phyloP scores from a whole-genome alignment of 306 rosid species.

The Cucurbita moschata region DNA sequence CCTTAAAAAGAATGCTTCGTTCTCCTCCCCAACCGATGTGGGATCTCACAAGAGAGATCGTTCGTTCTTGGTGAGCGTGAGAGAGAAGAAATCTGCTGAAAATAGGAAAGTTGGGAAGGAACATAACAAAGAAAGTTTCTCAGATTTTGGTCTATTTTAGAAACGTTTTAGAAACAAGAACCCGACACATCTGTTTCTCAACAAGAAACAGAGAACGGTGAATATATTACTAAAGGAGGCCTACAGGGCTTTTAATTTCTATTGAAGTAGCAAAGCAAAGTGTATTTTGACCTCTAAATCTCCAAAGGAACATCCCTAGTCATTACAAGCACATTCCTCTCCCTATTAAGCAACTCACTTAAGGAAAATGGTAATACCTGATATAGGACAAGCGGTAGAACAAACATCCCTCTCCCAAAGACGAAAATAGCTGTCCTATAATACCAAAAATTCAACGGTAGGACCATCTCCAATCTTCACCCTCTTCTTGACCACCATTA shows the following conservation, averaged over 20 bases:
- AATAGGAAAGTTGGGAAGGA: no score
- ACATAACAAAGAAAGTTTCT: no score
- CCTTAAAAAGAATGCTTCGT: no score
- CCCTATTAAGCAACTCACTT: neutral
- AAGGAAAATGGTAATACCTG: neutral
- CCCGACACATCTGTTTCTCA: neutral
- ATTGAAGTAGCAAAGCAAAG: neutral
- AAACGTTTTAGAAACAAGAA: no score
- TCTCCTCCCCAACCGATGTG: no score
- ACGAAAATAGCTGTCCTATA: neutral
- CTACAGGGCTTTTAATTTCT: neutral
- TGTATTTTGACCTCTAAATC: neutral
- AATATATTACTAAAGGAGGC: neutral
- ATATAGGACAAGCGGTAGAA: neutral
- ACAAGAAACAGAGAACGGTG: no score
- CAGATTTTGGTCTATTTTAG: neutral
- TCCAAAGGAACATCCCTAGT: neutral
- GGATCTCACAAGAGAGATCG: no score
- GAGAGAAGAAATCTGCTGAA: no score
- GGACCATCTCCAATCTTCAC: constrained; percentile 29
- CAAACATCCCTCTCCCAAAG: neutral
- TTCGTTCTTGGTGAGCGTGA: no score
- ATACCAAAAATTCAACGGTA: constrained; percentile 11
- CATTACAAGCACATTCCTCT: neutral
- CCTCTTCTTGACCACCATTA: constrained; percentile 10